Evolutionary conservation across 192 early-diverging fungal species (phyloP).

Genomic region (Coemansia sp.): DNA sequence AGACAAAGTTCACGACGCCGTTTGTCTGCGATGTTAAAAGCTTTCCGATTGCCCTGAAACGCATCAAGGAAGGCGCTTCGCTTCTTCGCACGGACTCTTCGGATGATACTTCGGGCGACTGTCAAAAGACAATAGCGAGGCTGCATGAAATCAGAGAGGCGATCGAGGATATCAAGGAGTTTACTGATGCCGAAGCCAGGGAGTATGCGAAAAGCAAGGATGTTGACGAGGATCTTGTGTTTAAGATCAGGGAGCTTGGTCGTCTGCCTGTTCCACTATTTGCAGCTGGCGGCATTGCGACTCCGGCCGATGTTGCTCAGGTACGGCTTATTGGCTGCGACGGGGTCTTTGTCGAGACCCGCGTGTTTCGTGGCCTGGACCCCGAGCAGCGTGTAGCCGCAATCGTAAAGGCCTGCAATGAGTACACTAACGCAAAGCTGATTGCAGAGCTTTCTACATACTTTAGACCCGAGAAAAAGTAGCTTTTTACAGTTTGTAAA

Average conservation of each 20-base stretch:
- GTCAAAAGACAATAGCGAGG: slow-evolving; percentile 84
- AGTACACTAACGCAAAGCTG: not conserved
- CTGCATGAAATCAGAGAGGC: slow-evolving; percentile 68
- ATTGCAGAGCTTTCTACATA: slow-evolving; percentile 5
- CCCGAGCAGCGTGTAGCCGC: slow-evolving; percentile 83
- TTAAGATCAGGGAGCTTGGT: slow-evolving; percentile 76
- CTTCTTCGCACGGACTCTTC: slow-evolving; percentile 90
- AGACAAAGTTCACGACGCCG: slow-evolving; percentile 81
- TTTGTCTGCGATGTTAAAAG: slow-evolving; percentile 88
- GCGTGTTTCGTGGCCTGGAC: slow-evolving; percentile 85
- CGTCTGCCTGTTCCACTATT: slow-evolving; percentile 97
- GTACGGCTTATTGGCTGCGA: slow-evolving; percentile 97
- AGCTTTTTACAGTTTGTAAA: too few relatives aligned
- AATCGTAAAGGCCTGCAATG: slow-evolving; percentile 70
- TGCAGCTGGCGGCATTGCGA: slow-evolving; percentile 91
- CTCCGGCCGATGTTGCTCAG: slow-evolving; percentile 92
- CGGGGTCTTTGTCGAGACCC: slow-evolving; percentile 90
- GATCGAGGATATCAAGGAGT: slow-evolving; percentile 62
- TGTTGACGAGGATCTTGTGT: slow-evolving; percentile 78
- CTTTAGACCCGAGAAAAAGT: slow-evolving; percentile 1
- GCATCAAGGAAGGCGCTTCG: slow-evolving; percentile 89
- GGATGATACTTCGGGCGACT: slow-evolving; percentile 87
- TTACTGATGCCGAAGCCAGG: slow-evolving; percentile 61
- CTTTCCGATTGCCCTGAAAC: slow-evolving; percentile 83
- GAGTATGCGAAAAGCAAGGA: slow-evolving; percentile 82